Percentiles rank a stretch among this genome's conserved stretches.
Evolutionary conservation across 768 basidiomycete genomes (phyloP).

Genomic region (Suillus ampliporus): DNA sequence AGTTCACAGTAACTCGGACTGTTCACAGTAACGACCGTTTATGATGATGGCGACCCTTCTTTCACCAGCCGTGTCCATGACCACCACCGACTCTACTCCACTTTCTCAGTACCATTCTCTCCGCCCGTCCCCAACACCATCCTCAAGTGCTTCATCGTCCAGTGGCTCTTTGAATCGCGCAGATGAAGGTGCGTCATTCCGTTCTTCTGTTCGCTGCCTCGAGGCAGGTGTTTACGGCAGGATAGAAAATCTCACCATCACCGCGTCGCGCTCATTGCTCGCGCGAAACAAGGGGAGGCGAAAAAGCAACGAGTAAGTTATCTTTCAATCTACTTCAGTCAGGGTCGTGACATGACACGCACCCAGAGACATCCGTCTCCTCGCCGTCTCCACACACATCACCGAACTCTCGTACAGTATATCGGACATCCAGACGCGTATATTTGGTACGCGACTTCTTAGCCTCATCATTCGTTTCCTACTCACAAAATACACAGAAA

Average conservation of each 20-base stretch:
- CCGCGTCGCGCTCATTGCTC: constrained; percentile 50
- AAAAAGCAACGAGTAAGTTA: constrained; percentile 72
- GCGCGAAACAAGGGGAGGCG: constrained; percentile 54
- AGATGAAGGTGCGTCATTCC: constrained; percentile 63
- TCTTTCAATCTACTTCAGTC: constrained; percentile 16
- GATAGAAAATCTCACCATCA: constrained; percentile 78
- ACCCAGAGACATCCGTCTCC: constrained; percentile 70
- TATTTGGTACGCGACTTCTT: constrained; percentile 65
- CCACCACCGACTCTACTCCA: constrained; percentile 36
- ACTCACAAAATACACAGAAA: constrained; percentile 55
- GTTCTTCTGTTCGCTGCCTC: constrained; percentile 15
- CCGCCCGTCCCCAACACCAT: constrained; percentile 31
- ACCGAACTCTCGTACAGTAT: constrained; percentile 87
- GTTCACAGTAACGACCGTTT: not conserved
- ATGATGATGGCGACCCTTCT: constrained; percentile 1
- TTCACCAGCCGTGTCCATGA: constrained; percentile 6
- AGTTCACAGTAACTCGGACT: not conserved
- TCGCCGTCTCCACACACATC: constrained; percentile 84
- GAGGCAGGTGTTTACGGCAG: constrained; percentile 37
- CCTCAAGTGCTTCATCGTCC: constrained; percentile 52
- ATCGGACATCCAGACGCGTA: constrained; percentile 89
- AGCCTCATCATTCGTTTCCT: not conserved
- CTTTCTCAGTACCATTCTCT: constrained; percentile 40
- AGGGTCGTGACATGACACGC: constrained; percentile 28
- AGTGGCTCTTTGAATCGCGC: constrained; percentile 56